phyloP scores from a whole-genome alignment of 371 early-diverging fungal genomes.

The Dichotomocladium elegans region DNA sequence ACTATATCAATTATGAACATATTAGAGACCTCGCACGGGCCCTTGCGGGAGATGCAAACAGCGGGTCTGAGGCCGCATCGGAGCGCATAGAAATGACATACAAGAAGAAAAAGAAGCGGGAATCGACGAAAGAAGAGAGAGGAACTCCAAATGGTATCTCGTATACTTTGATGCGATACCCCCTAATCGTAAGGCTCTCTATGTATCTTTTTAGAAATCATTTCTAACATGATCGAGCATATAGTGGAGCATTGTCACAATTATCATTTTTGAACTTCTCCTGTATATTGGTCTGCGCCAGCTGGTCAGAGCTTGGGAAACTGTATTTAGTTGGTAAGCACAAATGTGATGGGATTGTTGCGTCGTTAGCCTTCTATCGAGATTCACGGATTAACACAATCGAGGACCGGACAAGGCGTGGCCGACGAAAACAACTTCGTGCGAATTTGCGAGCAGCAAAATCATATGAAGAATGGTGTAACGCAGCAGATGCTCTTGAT shows the following conservation, averaged over 20 bases:
- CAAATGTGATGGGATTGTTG: neutral
- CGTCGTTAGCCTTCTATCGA: neutral
- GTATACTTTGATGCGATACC: conserved; percentile 55
- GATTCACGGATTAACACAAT: no score
- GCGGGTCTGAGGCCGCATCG: conserved; percentile 26
- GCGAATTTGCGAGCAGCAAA: conserved; percentile 45
- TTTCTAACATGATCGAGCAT: neutral
- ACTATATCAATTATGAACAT: conserved; percentile 50
- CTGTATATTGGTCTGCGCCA: conserved; percentile 67
- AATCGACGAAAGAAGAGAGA: conserved; percentile 20
- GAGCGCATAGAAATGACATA: conserved; percentile 52
- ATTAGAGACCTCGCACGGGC: conserved; percentile 49
- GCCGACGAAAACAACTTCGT: conserved; percentile 48
- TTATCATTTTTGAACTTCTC: conserved; percentile 66
- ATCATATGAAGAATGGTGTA: conserved; percentile 70
- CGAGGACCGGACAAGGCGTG: no score
- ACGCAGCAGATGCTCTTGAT: conserved; percentile 69
- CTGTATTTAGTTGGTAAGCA: conserved; percentile 60
- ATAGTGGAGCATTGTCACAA: conserved; percentile 58
- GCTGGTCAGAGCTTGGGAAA: conserved; percentile 74
- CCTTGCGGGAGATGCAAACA: conserved; percentile 32
- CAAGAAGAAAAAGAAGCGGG: conserved; percentile 19
- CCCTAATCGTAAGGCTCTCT: conserved; percentile 50
- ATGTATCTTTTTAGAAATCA: neutral
- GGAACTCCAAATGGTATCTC: conserved; percentile 43